phyloP scores from a whole-genome alignment of 257 asterid genomes.

The Scutellaria barbata region DNA sequence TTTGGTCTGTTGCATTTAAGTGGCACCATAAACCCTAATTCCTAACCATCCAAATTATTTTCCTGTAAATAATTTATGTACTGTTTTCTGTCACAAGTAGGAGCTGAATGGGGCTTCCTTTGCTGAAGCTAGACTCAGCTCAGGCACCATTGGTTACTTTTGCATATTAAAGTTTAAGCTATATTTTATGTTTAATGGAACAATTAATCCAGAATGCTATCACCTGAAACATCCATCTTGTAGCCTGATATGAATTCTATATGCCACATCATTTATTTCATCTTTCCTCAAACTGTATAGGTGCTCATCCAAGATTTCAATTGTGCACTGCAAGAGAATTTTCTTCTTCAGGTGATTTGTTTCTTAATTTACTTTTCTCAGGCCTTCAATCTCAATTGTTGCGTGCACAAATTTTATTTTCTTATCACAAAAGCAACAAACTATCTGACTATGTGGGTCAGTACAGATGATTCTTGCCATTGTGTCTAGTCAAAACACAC shows the following conservation, averaged over 20 bases:
- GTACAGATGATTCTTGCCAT: neutral
- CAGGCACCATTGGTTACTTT: conserved; percentile 25
- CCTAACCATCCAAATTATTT: conserved; percentile 15
- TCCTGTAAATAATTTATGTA: neutral
- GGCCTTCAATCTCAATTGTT: conserved; percentile 24
- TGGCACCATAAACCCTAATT: conserved; percentile 5
- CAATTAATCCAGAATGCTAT: conserved; percentile 17
- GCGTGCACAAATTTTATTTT: conserved; percentile 19
- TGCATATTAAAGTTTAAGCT: conserved; percentile 23
- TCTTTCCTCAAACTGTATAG: conserved; percentile 44
- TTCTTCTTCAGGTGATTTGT: conserved; percentile 82
- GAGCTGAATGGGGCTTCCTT: conserved; percentile 19
- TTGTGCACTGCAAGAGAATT: conserved; percentile 95
- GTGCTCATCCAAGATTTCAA: conserved; percentile 94
- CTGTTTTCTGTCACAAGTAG: conserved; percentile 6
- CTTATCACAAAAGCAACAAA: neutral
- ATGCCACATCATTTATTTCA: conserved; percentile 27
- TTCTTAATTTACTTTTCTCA: conserved; percentile 23
- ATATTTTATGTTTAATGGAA: conserved; percentile 19
- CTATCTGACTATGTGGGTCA: neutral
- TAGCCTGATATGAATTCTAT: conserved; percentile 17
- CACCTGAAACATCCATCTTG: conserved; percentile 14
- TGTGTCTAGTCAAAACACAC: neutral
- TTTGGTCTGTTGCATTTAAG: conserved; percentile 14
- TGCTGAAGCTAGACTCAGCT: conserved; percentile 18